Percentiles rank a stretch among this genome's conserved stretches.
These are phyloP conservation scores for Lactarius pseudohatsudake DNA, from an alignment of 768 basidiomycete species.

Conservation along the genomic window DNA sequence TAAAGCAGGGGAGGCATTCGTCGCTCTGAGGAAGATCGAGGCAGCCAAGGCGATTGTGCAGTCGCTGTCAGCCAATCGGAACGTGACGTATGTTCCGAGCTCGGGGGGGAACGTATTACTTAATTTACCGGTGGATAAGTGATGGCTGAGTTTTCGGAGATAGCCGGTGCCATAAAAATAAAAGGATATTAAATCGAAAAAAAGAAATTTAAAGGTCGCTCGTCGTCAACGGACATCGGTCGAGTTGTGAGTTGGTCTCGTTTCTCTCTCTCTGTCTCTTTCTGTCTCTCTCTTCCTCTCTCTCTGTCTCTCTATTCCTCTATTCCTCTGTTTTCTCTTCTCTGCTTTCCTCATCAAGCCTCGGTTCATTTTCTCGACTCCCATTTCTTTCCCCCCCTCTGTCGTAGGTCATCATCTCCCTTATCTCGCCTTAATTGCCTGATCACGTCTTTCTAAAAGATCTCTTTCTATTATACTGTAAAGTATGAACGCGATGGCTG, in stretches of 20 bases:
- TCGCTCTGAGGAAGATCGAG: constrained; percentile 94
- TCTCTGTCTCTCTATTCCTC: constrained; percentile 49
- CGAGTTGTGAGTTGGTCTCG: constrained; percentile 27
- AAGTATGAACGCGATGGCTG: constrained; percentile 75
- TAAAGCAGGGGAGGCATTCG: constrained; percentile 94
- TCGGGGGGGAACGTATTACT: constrained; percentile 77
- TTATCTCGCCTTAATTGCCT: background rate
- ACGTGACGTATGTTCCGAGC: constrained; percentile 89
- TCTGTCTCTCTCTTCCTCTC: constrained; percentile 45
- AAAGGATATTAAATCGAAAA: constrained; percentile 8
- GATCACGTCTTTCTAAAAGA: constrained; percentile 3
- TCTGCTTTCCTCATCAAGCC: constrained; percentile 30
- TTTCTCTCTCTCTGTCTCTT: constrained; percentile 45
- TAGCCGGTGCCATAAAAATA: constrained; percentile 12
- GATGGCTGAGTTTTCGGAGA: constrained; percentile 34
- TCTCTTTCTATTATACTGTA: constrained; percentile 36
- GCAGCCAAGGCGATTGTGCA: constrained; percentile 96
- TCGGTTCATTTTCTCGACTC: constrained; percentile 29
- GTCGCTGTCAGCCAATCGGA: constrained; percentile 73
- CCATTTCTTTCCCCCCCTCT: constrained; percentile 31
- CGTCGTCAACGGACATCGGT: constrained; percentile 5
- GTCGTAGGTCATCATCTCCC: constrained; percentile 49
- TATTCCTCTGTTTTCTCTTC: constrained; percentile 32
- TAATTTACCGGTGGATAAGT: constrained; percentile 67
- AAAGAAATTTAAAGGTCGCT: background rate